Evolutionary conservation across 306 rosid species (phyloP).

Genomic region (Vicia sativa): DNA sequence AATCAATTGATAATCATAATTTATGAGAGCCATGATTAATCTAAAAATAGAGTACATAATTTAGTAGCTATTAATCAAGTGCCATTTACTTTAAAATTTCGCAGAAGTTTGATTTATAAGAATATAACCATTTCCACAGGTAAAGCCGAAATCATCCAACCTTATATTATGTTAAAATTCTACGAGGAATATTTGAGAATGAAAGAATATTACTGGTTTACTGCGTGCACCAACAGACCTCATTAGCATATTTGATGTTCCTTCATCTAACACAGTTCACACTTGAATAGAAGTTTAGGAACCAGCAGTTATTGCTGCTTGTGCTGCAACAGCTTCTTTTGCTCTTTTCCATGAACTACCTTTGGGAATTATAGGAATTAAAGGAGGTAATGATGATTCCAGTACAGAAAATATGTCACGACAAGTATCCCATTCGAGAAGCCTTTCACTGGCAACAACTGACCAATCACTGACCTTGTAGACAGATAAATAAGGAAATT

Average conservation of each 20-base stretch:
- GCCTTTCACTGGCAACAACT: slow-evolving; percentile 92
- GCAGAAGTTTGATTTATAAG: slow-evolving; percentile 23
- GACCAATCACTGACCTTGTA: slow-evolving; percentile 98
- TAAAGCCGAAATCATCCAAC: slow-evolving; percentile 23
- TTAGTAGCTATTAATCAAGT: slow-evolving; percentile 29
- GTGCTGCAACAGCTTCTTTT: slow-evolving; percentile 97
- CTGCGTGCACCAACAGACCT: slow-evolving; percentile 88
- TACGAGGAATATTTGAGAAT: slow-evolving; percentile 11
- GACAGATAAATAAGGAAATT: slow-evolving; percentile 95
- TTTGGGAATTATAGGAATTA: slow-evolving; percentile 78
- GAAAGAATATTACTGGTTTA: slow-evolving; percentile 72
- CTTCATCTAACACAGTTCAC: slow-evolving; percentile 93
- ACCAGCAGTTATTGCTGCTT: slow-evolving; percentile 96
- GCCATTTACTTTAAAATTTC: neutral
- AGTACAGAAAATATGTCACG: slow-evolving; percentile 92
- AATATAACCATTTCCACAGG: slow-evolving; percentile 25
- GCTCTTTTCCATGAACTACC: slow-evolving; percentile 91
- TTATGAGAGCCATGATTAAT: slow-evolving; percentile 12
- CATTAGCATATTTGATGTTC: slow-evolving; percentile 93
- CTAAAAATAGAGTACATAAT: neutral
- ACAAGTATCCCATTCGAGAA: slow-evolving; percentile 97
- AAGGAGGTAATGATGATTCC: slow-evolving; percentile 81
- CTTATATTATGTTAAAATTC: slow-evolving; percentile 14
- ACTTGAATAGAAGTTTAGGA: slow-evolving; percentile 96
- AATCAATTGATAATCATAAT: slow-evolving; percentile 7